A percentile compares a stretch with the other conserved stretches of the same genome.
Conservation (phyloP, 2,329 filamentous ascomycete genomes). For the Pyrenophora tritici-repentis region DNA sequence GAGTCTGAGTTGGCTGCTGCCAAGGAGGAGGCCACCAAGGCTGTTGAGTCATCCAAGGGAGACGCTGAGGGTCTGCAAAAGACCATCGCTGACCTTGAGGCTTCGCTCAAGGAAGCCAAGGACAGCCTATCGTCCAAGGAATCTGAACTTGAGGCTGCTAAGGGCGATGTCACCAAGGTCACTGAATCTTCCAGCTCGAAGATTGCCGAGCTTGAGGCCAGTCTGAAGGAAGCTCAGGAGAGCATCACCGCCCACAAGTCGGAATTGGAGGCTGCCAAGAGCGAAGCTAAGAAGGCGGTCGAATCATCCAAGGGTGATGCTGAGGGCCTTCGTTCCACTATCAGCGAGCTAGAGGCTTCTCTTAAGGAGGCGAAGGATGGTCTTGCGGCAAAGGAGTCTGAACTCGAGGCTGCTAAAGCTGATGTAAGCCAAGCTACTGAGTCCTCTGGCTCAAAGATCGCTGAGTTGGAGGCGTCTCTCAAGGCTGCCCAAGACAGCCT, state of each 20-base stretch:
- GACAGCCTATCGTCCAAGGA: constrained; percentile 15
- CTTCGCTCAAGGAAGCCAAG: constrained; percentile 17
- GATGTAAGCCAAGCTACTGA: constrained; percentile 26
- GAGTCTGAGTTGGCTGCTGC: constrained; percentile 29
- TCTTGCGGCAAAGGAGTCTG: constrained; percentile 29
- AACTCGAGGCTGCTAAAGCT: constrained; percentile 25
- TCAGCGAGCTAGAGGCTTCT: constrained; percentile 30
- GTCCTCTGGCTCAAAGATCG: constrained; percentile 21
- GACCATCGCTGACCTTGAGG: constrained; percentile 29
- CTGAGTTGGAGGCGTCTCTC: constrained; percentile 25
- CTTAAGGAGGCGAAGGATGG: constrained; percentile 24
- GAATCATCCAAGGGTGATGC: constrained; percentile 29
- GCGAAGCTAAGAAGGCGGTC: constrained; percentile 21
- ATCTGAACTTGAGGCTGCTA: constrained; percentile 23
- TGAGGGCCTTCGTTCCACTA: constrained; percentile 26
- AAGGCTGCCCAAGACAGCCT: constrained; percentile 17
- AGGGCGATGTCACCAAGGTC: constrained; percentile 21
- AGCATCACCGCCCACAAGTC: constrained; percentile 29
- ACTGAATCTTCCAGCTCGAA: constrained; percentile 27
- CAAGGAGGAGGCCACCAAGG: constrained; percentile 26
- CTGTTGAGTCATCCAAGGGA: constrained; percentile 23
- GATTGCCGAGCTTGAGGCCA: constrained; percentile 27
- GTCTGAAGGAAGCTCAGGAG: constrained; percentile 30
- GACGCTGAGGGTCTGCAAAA: constrained; percentile 21
- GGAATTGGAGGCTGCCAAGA: constrained; percentile 25